Percentiles rank a stretch among this genome's conserved stretches.
Conservation (phyloP, 2,329 filamentous ascomycete genomes). For the Aspergillus tubingensis region DNA sequence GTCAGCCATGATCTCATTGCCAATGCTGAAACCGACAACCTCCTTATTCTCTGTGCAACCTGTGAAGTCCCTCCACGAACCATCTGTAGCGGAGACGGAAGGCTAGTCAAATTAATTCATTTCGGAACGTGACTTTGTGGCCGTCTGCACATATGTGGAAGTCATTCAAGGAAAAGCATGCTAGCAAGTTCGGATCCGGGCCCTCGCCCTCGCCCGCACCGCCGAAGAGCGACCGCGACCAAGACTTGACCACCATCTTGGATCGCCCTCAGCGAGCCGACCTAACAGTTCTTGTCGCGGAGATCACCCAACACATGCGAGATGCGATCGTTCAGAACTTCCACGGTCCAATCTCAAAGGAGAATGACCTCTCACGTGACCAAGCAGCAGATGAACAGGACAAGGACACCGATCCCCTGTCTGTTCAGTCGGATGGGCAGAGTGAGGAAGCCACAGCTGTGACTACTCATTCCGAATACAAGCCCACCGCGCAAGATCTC, state of each 20-base stretch:
- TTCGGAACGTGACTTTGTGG: background rate
- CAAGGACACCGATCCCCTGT: conserved; percentile 27
- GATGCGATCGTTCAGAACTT: conserved; percentile 41
- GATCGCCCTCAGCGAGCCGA: conserved; percentile 45
- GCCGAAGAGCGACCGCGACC: conserved; percentile 29
- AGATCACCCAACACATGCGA: conserved; percentile 45
- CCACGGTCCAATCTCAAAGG: conserved; percentile 26
- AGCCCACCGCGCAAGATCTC: conserved; percentile 40
- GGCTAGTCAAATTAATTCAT: background rate
- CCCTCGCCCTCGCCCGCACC: conserved; percentile 23
- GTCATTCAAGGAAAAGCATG: conserved; percentile 36
- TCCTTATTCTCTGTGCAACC: conserved; percentile 4
- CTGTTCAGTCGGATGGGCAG: conserved; percentile 3
- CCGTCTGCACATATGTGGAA: conserved; percentile 31
- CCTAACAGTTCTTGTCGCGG: conserved; percentile 44
- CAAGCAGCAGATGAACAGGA: conserved; percentile 22
- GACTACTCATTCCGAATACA: conserved; percentile 11
- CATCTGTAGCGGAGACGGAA: background rate
- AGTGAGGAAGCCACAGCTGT: conserved; percentile 1
- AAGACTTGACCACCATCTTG: conserved; percentile 46
- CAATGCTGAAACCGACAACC: conserved; percentile 10
- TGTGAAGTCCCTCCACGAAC: background rate
- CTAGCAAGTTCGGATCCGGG: conserved; percentile 31
- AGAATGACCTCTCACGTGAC: conserved; percentile 7
- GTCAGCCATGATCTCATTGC: conserved; percentile 25